Evolutionary conservation across 257 asterid genomes (phyloP).

Genomic region (Orobanche coerulescens): DNA sequence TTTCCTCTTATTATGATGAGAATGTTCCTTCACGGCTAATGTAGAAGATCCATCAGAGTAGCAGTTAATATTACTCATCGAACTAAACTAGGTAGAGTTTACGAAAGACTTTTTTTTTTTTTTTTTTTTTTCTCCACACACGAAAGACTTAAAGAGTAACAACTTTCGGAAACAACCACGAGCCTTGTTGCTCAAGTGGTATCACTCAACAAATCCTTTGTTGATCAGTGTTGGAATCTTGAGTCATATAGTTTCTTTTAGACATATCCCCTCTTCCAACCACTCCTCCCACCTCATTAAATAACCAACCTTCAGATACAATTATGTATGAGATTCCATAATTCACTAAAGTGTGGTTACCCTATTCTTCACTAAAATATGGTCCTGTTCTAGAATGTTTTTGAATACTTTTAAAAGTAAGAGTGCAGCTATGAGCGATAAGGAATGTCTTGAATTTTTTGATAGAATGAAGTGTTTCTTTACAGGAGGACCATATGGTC

Average conservation of each 20-base stretch:
- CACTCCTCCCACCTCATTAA: neutral
- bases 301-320: neutral
- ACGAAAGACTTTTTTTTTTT: slow-evolving; percentile 3
- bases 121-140: too few species aligned
- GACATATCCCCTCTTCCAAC: neutral
- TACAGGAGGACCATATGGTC: slow-evolving; percentile 93
- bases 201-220: too few species aligned
- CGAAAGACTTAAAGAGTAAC: neutral
- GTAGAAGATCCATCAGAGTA: slow-evolving; percentile 14
- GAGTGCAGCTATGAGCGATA: slow-evolving; percentile 26
- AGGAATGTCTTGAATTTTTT: slow-evolving; percentile 22
- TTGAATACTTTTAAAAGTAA: slow-evolving; percentile 13
- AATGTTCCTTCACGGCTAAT: slow-evolving; percentile 6
- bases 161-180: neutral
- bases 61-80: slow-evolving; percentile 2
- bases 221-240: neutral
- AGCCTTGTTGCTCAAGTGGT: neutral
- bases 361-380: slow-evolving; percentile 1
- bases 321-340: neutral
- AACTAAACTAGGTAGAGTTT: slow-evolving; percentile 2
- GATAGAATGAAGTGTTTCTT: slow-evolving; percentile 44
- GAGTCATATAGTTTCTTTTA: neutral
- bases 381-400: slow-evolving; percentile 4
- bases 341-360: slow-evolving; percentile 10
- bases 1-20: slow-evolving; percentile 1